These are phyloP conservation scores for Trichoderma citrinoviride DNA, from an alignment of 2,329 filamentous ascomycete genomes.

Conservation along the genomic window DNA sequence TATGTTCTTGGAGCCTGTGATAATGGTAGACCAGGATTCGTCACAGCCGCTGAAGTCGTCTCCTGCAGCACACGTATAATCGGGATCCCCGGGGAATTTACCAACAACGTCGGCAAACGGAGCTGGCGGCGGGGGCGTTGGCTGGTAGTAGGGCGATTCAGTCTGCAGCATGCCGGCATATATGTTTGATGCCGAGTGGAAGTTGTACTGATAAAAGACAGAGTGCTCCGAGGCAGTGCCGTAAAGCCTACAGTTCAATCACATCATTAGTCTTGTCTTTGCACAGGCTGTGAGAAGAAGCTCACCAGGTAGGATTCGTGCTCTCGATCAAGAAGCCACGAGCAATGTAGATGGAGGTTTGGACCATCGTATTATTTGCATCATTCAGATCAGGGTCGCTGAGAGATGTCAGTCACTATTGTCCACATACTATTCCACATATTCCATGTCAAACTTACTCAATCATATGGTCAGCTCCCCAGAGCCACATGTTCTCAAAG, in stretches of 20 bases:
- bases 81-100: too few relatives aligned
- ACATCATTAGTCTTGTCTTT: too few relatives aligned
- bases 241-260: conserved; percentile 20
- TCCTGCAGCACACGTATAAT: too few relatives aligned
- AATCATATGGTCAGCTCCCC: conserved; percentile 65
- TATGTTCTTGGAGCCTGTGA: neutral
- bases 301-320: too few relatives aligned
- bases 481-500: conserved; percentile 59
- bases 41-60: conserved; percentile 22
- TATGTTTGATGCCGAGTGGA: conserved; percentile 46
- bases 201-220: conserved; percentile 52
- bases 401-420: too few relatives aligned
- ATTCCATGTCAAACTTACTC: too few relatives aligned
- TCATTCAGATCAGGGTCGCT: too few relatives aligned
- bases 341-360: neutral
- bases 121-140: too few relatives aligned
- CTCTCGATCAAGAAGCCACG: too few relatives aligned
- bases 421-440: too few relatives aligned
- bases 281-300: too few relatives aligned
- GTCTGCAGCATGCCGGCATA: conserved; percentile 44
- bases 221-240: conserved; percentile 28
- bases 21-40: neutral
- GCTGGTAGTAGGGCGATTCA: conserved; percentile 28
- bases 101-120: too few relatives aligned
- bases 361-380: conserved; percentile 34